These are phyloP conservation scores for Fagopyrum tataricum DNA, from an alignment of 148 eudicot species.

Conservation along the genomic window DNA sequence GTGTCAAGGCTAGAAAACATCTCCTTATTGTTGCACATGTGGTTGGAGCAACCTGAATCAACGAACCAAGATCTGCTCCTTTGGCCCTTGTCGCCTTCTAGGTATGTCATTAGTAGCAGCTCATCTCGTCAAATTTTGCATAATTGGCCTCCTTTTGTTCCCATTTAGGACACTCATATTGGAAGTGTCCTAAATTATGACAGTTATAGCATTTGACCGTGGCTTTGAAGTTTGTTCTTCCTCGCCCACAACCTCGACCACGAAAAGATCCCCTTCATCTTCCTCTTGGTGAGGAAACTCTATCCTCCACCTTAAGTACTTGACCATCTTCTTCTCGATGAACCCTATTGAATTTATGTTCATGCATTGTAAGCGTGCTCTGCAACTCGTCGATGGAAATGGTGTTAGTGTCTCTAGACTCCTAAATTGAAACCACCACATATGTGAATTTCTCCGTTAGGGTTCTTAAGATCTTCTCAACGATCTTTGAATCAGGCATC, in stretches of 20 bases:
- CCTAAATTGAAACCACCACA: not conserved
- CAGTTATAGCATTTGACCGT: constrained; percentile 20
- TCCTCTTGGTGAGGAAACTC: not conserved
- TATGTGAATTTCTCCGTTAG: not conserved
- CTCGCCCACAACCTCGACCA: constrained; percentile 13
- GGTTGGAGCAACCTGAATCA: not conserved
- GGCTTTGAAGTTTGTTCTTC: constrained; percentile 18
- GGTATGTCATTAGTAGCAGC: not conserved
- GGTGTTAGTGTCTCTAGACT: constrained; percentile 16
- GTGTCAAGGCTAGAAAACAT: not conserved
- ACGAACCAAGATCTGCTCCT: not conserved
- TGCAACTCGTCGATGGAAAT: constrained; percentile 22
- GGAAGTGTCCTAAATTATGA: constrained; percentile 21
- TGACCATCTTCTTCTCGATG: constrained; percentile 15
- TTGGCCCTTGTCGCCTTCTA: not conserved
- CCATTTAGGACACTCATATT: constrained; percentile 17
- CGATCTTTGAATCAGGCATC: not conserved
- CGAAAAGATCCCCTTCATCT: constrained; percentile 17
- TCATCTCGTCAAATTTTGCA: not conserved
- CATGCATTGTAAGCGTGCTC: constrained; percentile 19
- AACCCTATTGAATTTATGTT: constrained; percentile 14
- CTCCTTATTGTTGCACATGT: not conserved
- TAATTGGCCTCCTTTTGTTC: not conserved
- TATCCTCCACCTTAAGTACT: constrained; percentile 17
- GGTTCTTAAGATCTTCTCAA: constrained; percentile 5